A percentile compares a stretch with the other conserved stretches of the same genome.
Evolutionary conservation across 2,329 filamentous ascomycete genomes (phyloP).

Genomic region (Exophiala phaeomuriformis): DNA sequence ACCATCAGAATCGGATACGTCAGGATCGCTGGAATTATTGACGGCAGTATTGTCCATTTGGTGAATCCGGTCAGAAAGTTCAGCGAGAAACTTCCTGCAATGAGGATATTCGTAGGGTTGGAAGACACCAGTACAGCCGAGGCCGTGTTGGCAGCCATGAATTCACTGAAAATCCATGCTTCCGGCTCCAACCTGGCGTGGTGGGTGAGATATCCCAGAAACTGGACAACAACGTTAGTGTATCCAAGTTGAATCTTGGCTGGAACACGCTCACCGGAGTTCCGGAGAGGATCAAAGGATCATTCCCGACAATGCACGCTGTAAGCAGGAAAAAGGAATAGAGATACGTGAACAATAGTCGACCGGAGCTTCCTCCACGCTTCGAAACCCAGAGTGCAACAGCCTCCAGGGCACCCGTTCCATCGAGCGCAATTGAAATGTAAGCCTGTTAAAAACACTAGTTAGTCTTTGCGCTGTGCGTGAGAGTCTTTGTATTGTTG

Average conservation of each 20-base stretch:
- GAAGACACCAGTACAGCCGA: constrained; percentile 71
- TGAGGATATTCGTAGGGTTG: constrained; percentile 53
- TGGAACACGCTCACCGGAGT: constrained; percentile 14
- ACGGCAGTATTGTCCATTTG: constrained; percentile 27
- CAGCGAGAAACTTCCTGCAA: constrained; percentile 25
- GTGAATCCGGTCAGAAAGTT: constrained; percentile 27
- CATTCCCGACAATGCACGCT: constrained; percentile 26
- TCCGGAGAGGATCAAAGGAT: constrained; percentile 26
- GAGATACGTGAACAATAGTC: constrained; percentile 25
- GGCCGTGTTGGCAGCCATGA: constrained; percentile 47
- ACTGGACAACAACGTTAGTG: constrained; percentile 4
- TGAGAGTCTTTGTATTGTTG: neutral
- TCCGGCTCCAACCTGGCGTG: constrained; percentile 23
- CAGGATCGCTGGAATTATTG: constrained; percentile 24
- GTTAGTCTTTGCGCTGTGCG: neutral
- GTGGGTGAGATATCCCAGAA: constrained; percentile 26
- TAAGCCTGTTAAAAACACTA: constrained; percentile 14
- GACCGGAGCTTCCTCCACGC: constrained; percentile 24
- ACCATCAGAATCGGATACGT: constrained; percentile 24
- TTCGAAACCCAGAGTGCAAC: constrained; percentile 26
- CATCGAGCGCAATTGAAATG: constrained; percentile 27
- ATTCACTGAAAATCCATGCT: constrained; percentile 27
- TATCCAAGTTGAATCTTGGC: neutral
- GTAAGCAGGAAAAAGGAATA: constrained; percentile 25
- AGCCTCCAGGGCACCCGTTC: constrained; percentile 26